Evolutionary conservation across 2,329 filamentous ascomycete species (phyloP).

Genomic region (Nannizziopsis arthrosporioides): DNA sequence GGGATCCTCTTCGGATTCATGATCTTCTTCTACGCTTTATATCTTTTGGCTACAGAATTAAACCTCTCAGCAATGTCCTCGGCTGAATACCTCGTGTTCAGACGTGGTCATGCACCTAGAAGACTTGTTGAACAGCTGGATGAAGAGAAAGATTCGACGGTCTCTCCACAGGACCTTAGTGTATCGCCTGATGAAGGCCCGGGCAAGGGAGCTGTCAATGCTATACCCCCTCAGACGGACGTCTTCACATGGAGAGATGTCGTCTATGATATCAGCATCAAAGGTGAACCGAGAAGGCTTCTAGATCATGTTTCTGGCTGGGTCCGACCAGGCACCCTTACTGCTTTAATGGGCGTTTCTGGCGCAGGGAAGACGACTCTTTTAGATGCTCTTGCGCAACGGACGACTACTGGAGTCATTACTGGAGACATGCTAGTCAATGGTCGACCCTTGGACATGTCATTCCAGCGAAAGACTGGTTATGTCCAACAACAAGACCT

Average conservation of each 20-base stretch:
- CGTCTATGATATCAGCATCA: conserved; percentile 43
- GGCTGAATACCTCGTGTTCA: conserved; percentile 60
- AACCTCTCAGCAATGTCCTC: conserved; percentile 53
- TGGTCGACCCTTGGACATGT: conserved; percentile 44
- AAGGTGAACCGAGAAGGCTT: conserved; percentile 40
- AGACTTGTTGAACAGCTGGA: conserved; percentile 12
- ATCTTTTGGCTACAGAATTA: conserved; percentile 53
- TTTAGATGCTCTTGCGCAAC: conserved; percentile 46
- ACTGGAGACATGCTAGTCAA: conserved; percentile 57
- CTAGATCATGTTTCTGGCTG: conserved; percentile 45
- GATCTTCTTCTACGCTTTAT: conserved; percentile 51
- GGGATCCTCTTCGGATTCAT: conserved; percentile 56
- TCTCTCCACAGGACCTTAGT: background rate
- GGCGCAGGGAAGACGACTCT: conserved; percentile 53
- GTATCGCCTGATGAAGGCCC: conserved; percentile 6
- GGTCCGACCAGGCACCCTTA: conserved; percentile 46
- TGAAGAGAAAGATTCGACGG: conserved; percentile 4
- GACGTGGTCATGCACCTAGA: conserved; percentile 41
- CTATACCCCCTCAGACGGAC: conserved; percentile 27
- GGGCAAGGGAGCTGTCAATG: conserved; percentile 14
- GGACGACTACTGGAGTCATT: conserved; percentile 51
- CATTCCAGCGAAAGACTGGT: conserved; percentile 54
- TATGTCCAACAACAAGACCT: conserved; percentile 63
- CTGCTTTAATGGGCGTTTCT: conserved; percentile 50
- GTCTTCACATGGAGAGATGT: conserved; percentile 45